phyloP scores from a whole-genome alignment of 306 rosid genomes.

The Glycine tomentella region DNA sequence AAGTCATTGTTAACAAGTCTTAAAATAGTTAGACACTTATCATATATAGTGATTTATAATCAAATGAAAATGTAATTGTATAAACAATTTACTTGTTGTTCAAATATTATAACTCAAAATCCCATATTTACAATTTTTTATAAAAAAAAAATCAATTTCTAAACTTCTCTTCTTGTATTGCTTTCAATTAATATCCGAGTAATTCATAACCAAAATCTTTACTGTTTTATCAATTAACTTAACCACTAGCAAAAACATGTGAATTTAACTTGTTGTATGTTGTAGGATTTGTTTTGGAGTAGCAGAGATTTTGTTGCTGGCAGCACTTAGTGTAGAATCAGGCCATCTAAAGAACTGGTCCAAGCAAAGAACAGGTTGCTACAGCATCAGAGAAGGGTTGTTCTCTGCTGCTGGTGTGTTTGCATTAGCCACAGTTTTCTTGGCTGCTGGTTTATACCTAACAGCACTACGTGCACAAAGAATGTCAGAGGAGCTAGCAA shows the following conservation, averaged over 20 bases:
- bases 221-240: not conserved
- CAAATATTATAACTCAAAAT: too few relatives aligned
- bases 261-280: not conserved
- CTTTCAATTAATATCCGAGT: too few relatives aligned
- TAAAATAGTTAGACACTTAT: too few relatives aligned
- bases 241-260: not conserved
- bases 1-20: too few relatives aligned
- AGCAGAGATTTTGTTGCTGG: slow-evolving; percentile 77
- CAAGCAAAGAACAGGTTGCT: slow-evolving; percentile 64
- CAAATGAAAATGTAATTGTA: too few relatives aligned
- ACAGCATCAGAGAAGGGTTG: slow-evolving; percentile 64
- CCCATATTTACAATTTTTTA: too few relatives aligned
- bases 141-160: too few relatives aligned
- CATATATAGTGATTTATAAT: too few relatives aligned
- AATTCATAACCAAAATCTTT: not conserved
- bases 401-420: slow-evolving; percentile 85
- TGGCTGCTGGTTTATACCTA: slow-evolving; percentile 75
- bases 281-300: slow-evolving; percentile 86
- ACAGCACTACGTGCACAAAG: slow-evolving; percentile 73
- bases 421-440: slow-evolving; percentile 71
- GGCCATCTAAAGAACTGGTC: slow-evolving; percentile 82
- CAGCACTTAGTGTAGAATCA: slow-evolving; percentile 83
- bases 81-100: too few relatives aligned
- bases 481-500: slow-evolving; percentile 58
- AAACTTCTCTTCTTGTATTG: too few relatives aligned